Percentiles rank a stretch among this genome's conserved stretches.
These are phyloP conservation scores for Termitomyces sp. DNA, from an alignment of 768 basidiomycete genomes.

Conservation along the genomic window DNA sequence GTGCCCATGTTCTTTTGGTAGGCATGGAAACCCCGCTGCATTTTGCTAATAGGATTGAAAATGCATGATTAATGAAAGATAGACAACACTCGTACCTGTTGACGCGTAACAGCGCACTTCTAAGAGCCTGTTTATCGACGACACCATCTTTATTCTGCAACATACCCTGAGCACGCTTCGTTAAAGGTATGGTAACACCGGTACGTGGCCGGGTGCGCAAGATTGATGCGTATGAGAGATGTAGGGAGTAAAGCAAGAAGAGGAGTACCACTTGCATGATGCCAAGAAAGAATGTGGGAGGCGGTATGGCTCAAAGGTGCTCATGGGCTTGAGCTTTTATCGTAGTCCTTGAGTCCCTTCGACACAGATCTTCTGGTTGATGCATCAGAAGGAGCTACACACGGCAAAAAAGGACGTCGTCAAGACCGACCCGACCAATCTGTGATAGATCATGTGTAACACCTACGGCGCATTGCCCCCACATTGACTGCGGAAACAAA, in stretches of 20 bases:
- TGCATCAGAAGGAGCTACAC: background rate
- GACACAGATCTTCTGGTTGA: background rate
- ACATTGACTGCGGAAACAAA: too few species aligned
- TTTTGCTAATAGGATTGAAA: conserved; percentile 31
- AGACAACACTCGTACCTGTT: conserved; percentile 14
- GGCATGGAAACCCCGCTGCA: conserved; percentile 36
- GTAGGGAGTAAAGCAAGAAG: conserved; percentile 3
- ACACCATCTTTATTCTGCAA: conserved; percentile 20
- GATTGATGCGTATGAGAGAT: conserved; percentile 7
- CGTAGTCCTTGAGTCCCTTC: background rate
- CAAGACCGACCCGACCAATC: background rate
- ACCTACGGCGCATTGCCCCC: too few species aligned
- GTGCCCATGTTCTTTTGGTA: conserved; percentile 42
- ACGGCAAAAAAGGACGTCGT: background rate
- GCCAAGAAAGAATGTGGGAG: background rate
- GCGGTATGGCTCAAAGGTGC: background rate
- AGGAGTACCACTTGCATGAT: conserved; percentile 7
- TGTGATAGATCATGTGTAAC: background rate
- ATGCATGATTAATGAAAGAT: background rate
- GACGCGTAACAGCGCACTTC: conserved; percentile 18
- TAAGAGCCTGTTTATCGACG: conserved; percentile 19
- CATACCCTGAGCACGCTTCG: conserved; percentile 16
- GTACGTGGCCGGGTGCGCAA: conserved; percentile 7
- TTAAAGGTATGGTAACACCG: conserved; percentile 23
- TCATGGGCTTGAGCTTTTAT: background rate